Evolutionary conservation across 768 basidiomycete species (phyloP).

Genomic region (Kwoniella bestiolae): DNA sequence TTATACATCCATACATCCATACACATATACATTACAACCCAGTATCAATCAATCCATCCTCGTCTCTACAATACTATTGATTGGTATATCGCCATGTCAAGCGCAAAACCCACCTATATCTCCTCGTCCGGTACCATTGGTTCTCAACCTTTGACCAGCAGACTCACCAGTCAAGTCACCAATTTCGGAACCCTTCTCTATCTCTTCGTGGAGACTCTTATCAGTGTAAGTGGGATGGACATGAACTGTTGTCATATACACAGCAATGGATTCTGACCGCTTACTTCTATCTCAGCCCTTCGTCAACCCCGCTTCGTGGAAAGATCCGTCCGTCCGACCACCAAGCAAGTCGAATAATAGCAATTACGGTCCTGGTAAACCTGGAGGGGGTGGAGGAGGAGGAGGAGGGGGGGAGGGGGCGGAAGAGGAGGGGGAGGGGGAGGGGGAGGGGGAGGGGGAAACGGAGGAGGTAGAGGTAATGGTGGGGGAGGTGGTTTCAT

Average conservation of each 20-base stretch:
- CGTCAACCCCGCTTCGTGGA: conserved; percentile 40
- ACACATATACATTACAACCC: too few species aligned
- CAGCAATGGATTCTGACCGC: too few species aligned
- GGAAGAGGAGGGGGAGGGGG: conserved; percentile 38
- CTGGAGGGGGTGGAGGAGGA: conserved; percentile 21
- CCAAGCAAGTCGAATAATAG: conserved; percentile 9
- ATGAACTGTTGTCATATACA: too few species aligned
- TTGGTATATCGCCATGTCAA: conserved; percentile 25
- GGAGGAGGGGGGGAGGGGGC: conserved; percentile 29
- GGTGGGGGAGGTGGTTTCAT: conserved; percentile 40
- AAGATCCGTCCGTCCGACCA: conserved; percentile 31
- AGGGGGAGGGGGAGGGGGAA: conserved; percentile 21
- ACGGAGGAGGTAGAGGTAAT: conserved; percentile 28
- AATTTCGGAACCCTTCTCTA: conserved; percentile 33
- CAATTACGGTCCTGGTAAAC: conserved; percentile 18
- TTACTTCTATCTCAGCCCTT: conserved; percentile 37
- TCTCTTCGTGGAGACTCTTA: conserved; percentile 47
- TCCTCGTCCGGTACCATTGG: conserved; percentile 44
- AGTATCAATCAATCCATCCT: not conserved
- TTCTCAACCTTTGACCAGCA: conserved; percentile 32
- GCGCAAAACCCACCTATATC: conserved; percentile 40
- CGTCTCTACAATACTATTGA: not conserved
- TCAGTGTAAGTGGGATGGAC: conserved; percentile 36
- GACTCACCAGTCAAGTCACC: conserved; percentile 13
- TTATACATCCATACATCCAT: not conserved